Base-by-base conservation (phyloP, 345 rosid genomes). In the Punica granatum region DNA sequence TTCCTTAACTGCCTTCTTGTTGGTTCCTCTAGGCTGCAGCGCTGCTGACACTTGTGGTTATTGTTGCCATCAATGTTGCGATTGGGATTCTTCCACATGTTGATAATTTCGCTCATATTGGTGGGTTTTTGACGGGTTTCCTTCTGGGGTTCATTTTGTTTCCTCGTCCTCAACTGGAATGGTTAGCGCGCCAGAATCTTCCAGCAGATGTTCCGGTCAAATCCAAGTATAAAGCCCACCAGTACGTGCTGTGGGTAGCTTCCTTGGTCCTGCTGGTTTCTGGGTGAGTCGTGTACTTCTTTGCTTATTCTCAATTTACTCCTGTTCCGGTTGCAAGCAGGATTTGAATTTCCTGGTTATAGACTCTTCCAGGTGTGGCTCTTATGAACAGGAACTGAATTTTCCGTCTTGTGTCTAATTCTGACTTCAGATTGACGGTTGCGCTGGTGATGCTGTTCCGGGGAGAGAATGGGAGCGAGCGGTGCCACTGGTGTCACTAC, bases 81-180 rank as follows among this genome's bases (percentile, higher is more conserved):
- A 74, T 94, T 28, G 97, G 99, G 73, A 78, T 93, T 71, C 86
- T 93, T 15, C 99, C 99, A 3, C 95, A 86, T 65, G 95, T 93
- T 14, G 90, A 91, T 77, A 94, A 94, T 73, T 91, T 91, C 26
- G 90, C 99, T 6, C 96, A 91, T 63, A 83, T 89, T 1, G 99
- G 99, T 36, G 97, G 99, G 44, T 94, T 94, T 73, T 67, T 91
- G 33, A 77, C 95, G 13, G 99, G 99, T 7, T 88, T 94, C 77
- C 74, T 91, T n/a, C 83, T 89, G 0, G 97, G 99, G 34, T 94
- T 94, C 62, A 72, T 91, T 30, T 73, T 94, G 51, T 72, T 94
- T 48, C 83, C 95, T 65, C 99, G 96, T 23, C 99, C 97, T 19
- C 99, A 80, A 70, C 83, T 80, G 60, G 90, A 83, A 49, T 93